Conservation (phyloP, 2,329 filamentous ascomycete species). For the Verticillium nubilum region DNA sequence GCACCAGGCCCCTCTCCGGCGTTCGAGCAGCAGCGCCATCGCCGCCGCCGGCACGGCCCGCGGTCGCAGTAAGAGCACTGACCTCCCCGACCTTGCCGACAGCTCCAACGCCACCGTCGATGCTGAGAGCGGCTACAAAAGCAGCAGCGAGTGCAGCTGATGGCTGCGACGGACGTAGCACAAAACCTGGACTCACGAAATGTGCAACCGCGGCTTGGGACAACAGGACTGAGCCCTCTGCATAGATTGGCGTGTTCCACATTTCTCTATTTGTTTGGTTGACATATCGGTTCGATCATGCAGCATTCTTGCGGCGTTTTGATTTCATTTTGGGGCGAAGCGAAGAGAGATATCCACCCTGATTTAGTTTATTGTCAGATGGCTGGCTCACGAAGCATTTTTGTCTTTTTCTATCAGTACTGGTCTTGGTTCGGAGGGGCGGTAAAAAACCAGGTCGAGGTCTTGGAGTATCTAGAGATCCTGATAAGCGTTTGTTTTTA, state of each 20-base stretch:
- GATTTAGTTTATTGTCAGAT: neutral
- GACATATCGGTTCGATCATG: no score
- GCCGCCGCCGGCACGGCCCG: conserved; percentile 24
- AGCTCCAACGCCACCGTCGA: conserved; percentile 36
- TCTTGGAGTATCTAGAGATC: no score
- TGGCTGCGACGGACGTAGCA: neutral
- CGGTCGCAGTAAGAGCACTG: conserved; percentile 23
- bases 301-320: neutral
- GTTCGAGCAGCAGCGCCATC: conserved; percentile 21
- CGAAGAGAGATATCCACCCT: neutral
- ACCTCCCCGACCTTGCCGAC: conserved; percentile 18
- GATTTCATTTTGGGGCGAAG: neutral
- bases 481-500: no score
- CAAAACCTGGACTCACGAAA: neutral
- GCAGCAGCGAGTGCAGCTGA: conserved; percentile 24
- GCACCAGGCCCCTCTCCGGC: conserved; percentile 15
- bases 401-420: neutral
- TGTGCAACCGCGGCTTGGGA: no score
- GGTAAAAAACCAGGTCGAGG: neutral
- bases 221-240: no score
- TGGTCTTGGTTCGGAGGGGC: neutral
- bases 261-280: neutral
- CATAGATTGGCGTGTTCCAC: no score
- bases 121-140: conserved; percentile 30
- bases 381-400: neutral